A percentile compares a stretch with the other conserved stretches of the same genome.
These are phyloP conservation scores for Apiospora phragmitis DNA, from an alignment of 2,329 filamentous ascomycete genomes.

Conservation along the genomic window DNA sequence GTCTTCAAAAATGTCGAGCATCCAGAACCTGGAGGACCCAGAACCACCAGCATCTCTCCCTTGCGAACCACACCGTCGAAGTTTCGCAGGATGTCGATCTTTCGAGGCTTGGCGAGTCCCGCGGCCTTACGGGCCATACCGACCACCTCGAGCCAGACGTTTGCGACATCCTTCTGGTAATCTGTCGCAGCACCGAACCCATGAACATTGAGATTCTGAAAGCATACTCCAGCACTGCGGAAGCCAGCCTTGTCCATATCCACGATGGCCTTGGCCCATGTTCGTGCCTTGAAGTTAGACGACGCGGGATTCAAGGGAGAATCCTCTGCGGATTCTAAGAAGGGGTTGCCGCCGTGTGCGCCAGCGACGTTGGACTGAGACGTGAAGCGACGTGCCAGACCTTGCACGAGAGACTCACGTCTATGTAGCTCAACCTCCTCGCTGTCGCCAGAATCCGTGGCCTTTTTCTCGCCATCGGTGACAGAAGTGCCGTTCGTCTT, in stretches of 20 bases:
- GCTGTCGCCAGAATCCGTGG: slow-evolving; percentile 29
- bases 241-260: slow-evolving; percentile 56
- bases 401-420: slow-evolving; percentile 53
- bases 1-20: slow-evolving; percentile 85
- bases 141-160: slow-evolving; percentile 55
- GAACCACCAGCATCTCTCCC: slow-evolving; percentile 56
- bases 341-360: slow-evolving; percentile 47
- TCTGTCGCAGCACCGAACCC: slow-evolving; percentile 68
- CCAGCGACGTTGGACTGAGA: slow-evolving; percentile 41
- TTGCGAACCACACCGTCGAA: slow-evolving; percentile 50
- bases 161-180: slow-evolving; percentile 68
- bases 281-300: slow-evolving; percentile 52
- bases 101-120: slow-evolving; percentile 43
- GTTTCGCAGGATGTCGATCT: slow-evolving; percentile 47
- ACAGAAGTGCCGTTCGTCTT: slow-evolving; percentile 37
- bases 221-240: slow-evolving; percentile 64
- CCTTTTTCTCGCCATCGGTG: slow-evolving; percentile 38
- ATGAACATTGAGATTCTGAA: slow-evolving; percentile 67
- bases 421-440: slow-evolving; percentile 48
- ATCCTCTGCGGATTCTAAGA: slow-evolving; percentile 44
- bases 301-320: slow-evolving; percentile 56
- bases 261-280: slow-evolving; percentile 63
- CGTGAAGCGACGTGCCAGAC: slow-evolving; percentile 57
- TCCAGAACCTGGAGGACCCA: slow-evolving; percentile 62
- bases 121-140: slow-evolving; percentile 49